phyloP scores from a whole-genome alignment of 495 filamentous ascomycete species.

The Lasiosphaeria hispida region DNA sequence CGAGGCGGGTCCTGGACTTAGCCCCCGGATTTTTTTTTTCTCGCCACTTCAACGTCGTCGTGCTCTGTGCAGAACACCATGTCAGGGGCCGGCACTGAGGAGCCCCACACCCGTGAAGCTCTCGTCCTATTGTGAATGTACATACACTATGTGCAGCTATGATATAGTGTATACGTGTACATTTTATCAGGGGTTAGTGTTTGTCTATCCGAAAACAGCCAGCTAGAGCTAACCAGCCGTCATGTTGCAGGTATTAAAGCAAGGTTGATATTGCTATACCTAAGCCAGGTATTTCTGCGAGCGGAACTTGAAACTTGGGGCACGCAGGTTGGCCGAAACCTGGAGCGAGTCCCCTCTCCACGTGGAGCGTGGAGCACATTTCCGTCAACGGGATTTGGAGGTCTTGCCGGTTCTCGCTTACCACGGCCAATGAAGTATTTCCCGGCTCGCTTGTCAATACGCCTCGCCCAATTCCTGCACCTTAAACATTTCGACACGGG shows the following conservation, averaged over 20 bases:
- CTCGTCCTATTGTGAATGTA: no score
- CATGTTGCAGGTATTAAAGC: no score
- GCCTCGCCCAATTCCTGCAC: constrained; percentile 16
- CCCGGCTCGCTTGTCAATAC: constrained; percentile 45
- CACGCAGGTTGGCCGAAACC: not conserved
- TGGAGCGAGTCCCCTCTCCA: not conserved
- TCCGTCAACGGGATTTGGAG: not conserved
- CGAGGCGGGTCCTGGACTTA: constrained; percentile 6
- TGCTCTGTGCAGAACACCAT: not conserved
- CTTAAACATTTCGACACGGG: not conserved
- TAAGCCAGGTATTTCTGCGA: no score
- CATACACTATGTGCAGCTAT: no score
- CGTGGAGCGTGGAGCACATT: constrained; percentile 3
- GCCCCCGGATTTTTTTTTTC: not conserved
- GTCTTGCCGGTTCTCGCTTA: constrained; percentile 40
- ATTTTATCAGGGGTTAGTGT: no score
- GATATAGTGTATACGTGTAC: no score
- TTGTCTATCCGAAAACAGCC: no score
- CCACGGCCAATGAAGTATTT: constrained; percentile 44
- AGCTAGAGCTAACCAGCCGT: no score
- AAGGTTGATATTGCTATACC: no score
- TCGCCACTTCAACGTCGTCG: not conserved
- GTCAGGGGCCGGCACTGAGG: no score
- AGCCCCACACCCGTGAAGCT: no score
- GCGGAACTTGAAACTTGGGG: no score